Base-by-base conservation (phyloP, 129 eudicot genomes). In the Flaveria brownii region DNA sequence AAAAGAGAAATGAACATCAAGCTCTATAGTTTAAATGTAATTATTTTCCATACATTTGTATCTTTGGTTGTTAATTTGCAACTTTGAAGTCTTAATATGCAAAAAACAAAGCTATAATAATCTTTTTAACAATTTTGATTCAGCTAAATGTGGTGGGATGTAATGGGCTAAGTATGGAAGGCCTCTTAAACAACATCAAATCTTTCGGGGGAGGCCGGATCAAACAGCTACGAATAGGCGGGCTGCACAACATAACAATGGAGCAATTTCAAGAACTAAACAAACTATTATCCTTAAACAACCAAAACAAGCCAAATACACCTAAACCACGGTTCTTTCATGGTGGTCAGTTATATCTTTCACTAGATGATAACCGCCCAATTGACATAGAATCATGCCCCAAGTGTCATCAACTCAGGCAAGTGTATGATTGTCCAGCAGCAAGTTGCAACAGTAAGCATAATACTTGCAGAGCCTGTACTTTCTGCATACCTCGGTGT, bases 91-190 rank as follows among this genome's bases (percentile, higher is more conserved):
- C 7, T 8, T 20, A 20, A n/a, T 47, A 7, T 15, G 22, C 2
- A 15, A 70, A 10, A 26, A 49, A 23, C 25, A 26, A 25, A 14
- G 61, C 77, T 47, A 22, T 51, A 33, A 42, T 62, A n/a, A 30
- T 61, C 6, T 62, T 28, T 49, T 59, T 18, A 22, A 66, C 18
- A 64, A 2, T 60, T 73, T 67, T 22, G 54, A 43, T 87, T 86
- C 92, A 92, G 97, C 78, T 92, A 81, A 82, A 86, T 76, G 87
- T 92, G 64, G 68, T 84, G 16, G 96, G 91, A 54, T 92, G 96
- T 64, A 26, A 57, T 9, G 78, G 81, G 70, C 79, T 92, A 55
- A 84, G 52, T 15, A 66, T 82, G 71, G 90, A 84, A 52, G 89
- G 85, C 61, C 68, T 89, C 6, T 18, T 89, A 45, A 51, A 42